Evolutionary conservation across 2,329 filamentous ascomycete genomes (phyloP).

Genomic region (Aspergillus terreus): DNA sequence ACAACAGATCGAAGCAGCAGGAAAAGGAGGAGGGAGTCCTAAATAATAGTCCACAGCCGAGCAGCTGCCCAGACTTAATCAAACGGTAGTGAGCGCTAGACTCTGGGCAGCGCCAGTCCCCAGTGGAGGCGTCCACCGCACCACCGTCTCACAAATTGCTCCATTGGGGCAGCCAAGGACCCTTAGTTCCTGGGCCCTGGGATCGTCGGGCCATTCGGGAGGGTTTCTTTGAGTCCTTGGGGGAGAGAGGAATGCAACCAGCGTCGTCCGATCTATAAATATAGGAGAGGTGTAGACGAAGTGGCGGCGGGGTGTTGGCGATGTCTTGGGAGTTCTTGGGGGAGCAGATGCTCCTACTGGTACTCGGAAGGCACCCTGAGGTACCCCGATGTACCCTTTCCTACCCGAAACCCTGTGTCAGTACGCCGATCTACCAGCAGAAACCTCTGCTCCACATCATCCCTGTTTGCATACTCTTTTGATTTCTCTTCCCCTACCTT

Average conservation of each 20-base stretch:
- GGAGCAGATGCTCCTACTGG: neutral
- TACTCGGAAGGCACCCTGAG: too few species aligned
- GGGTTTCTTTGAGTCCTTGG: neutral
- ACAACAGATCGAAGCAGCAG: constrained; percentile 5
- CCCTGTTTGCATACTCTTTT: neutral
- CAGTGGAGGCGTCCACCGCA: constrained; percentile 6
- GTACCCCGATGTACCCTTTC: too few species aligned
- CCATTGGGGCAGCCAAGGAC: constrained; percentile 1
- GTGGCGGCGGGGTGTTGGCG: too few species aligned
- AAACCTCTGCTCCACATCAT: neutral
- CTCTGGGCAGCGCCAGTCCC: constrained; percentile 10
- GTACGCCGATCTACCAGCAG: neutral
- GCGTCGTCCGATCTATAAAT: neutral
- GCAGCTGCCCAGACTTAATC: constrained; percentile 9
- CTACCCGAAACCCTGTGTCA: too few species aligned
- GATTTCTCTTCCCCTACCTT: neutral
- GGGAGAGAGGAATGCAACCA: neutral
- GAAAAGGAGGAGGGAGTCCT: neutral
- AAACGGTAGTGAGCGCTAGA: constrained; percentile 11
- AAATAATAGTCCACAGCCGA: neutral
- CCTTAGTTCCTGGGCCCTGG: neutral
- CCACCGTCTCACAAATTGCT: constrained; percentile 3
- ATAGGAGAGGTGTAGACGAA: neutral
- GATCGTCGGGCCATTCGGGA: neutral
- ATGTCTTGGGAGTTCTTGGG: neutral